Conservation (phyloP, 306 rosid genomes). For the Calophaca sinica region DNA sequence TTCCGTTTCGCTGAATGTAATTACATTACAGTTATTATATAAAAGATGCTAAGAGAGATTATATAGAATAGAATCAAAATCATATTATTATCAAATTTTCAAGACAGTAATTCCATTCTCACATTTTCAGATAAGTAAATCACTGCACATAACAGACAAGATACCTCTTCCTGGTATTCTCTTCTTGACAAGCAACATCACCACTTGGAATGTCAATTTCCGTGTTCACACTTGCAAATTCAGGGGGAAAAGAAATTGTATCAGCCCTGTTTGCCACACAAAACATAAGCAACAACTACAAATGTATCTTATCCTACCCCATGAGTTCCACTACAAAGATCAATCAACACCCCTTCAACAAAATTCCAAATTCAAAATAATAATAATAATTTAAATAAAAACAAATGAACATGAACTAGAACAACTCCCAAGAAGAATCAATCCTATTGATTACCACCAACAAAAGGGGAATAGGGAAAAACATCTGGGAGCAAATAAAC, state of each 20-base stretch:
- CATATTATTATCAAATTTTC: neutral
- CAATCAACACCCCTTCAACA: constrained; percentile 26
- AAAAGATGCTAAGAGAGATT: neutral
- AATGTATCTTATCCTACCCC: neutral
- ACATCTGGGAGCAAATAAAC: constrained; percentile 4
- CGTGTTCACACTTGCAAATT: constrained; percentile 47
- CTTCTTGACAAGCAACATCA: constrained; percentile 55
- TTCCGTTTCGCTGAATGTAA: constrained; percentile 1
- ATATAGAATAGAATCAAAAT: constrained; percentile 30
- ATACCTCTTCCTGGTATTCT: constrained; percentile 73
- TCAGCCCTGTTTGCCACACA: constrained; percentile 39
- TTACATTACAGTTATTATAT: neutral
- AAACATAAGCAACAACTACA: constrained; percentile 13
- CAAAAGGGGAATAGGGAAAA: constrained; percentile 3
- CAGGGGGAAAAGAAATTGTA: neutral
- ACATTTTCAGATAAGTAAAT: neutral
- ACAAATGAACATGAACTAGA: neutral
- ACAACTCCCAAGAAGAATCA: constrained; percentile 25
- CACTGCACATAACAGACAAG: constrained; percentile 29
- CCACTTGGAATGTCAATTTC: constrained; percentile 58
- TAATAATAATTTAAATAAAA: neutral
- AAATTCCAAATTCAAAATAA: neutral
- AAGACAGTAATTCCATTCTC: constrained; percentile 18
- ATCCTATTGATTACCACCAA: neutral
- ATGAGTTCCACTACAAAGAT: neutral